phyloP scores from a whole-genome alignment of 176 grass and related monocot species.

The Chrysopogon serrulatus region DNA sequence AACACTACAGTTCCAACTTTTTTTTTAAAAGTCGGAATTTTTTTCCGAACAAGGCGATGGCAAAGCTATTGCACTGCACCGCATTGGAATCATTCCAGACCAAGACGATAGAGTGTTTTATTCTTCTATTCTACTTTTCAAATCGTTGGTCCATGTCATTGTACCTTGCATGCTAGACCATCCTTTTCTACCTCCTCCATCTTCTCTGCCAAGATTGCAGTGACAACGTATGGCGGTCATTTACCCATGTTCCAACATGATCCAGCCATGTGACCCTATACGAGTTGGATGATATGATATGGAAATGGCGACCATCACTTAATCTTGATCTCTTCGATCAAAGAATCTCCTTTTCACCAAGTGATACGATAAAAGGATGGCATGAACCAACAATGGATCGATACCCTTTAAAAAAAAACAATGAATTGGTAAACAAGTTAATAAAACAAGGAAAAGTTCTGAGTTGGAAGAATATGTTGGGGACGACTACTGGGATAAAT shows the following conservation, averaged over 20 bases:
- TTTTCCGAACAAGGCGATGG: too few relatives aligned
- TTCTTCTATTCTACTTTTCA: constrained; percentile 10
- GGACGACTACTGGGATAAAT: not conserved
- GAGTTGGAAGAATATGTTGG: not conserved
- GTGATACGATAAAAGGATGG: constrained; percentile 9
- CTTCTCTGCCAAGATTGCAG: not conserved
- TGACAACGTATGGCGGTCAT: not conserved
- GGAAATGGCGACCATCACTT: not conserved
- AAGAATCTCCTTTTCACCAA: constrained; percentile 23
- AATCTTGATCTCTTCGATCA: not conserved
- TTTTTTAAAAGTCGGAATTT: too few relatives aligned
- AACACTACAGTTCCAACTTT: too few relatives aligned
- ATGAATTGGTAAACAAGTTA: not conserved
- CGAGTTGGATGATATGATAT: constrained; percentile 3
- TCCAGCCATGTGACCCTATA: constrained; percentile 6
- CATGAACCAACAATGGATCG: not conserved
- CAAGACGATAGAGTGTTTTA: constrained; percentile 15
- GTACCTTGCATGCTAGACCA: constrained; percentile 25
- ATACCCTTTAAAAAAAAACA: not conserved
- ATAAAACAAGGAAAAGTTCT: not conserved
- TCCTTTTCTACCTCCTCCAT: constrained; percentile 9
- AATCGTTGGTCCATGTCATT: not conserved
- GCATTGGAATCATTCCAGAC: constrained; percentile 23
- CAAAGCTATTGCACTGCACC: not conserved
- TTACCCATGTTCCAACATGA: not conserved